These are phyloP conservation scores for Eutrema salsugineum DNA, from an alignment of 441 rosid genomes.

Conservation along the genomic window DNA sequence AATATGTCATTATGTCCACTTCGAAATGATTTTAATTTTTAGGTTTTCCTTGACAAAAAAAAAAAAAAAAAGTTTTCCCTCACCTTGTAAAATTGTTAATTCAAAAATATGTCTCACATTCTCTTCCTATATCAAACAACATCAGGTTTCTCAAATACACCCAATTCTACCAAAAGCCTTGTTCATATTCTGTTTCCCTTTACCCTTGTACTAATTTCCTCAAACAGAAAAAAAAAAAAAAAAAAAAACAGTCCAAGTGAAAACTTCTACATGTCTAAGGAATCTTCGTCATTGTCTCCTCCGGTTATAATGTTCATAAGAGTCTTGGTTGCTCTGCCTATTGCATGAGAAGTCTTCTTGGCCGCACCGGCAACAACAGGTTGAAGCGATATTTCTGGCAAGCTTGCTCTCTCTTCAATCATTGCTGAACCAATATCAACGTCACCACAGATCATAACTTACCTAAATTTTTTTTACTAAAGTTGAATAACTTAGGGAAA, in stretches of 20 bases:
- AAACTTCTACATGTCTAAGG: neutral
- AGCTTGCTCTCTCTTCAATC: conserved; percentile 85
- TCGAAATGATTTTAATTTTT: too few relatives aligned
- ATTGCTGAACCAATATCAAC: conserved; percentile 52
- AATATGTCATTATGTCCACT: too few relatives aligned
- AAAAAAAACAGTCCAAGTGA: neutral
- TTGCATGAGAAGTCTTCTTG: conserved; percentile 71
- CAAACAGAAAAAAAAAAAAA: neutral
- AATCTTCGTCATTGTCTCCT: conserved; percentile 38
- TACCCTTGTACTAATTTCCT: too few relatives aligned
- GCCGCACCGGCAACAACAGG: conserved; percentile 87
- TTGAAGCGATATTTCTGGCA: conserved; percentile 72
- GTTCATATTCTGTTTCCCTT: too few relatives aligned
- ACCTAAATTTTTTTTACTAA: neutral
- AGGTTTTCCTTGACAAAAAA: too few relatives aligned
- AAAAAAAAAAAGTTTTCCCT: too few relatives aligned
- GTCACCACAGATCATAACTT: neutral
- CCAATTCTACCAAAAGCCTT: too few relatives aligned
- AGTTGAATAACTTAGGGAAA: neutral
- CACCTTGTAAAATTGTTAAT: too few relatives aligned
- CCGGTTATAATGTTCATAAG: conserved; percentile 45
- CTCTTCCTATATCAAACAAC: too few relatives aligned
- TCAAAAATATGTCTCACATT: too few relatives aligned
- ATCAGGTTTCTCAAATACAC: too few relatives aligned
- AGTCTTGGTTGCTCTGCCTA: conserved; percentile 75